Conservation (phyloP, 148 eudicot species). For the Silene conica region DNA sequence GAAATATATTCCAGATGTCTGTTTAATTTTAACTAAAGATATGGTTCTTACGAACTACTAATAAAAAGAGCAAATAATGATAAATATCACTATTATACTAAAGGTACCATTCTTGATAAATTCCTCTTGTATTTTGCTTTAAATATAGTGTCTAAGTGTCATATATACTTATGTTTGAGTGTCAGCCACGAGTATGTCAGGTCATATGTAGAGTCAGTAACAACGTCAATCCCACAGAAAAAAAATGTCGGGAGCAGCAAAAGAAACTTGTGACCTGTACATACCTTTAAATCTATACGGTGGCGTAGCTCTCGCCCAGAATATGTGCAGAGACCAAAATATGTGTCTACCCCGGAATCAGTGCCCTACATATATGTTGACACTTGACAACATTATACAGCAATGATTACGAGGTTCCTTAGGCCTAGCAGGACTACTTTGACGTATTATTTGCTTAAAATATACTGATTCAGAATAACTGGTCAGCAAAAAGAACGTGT, state of each 20-base stretch:
- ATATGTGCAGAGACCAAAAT: constrained; percentile 92
- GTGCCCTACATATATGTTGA: constrained; percentile 50
- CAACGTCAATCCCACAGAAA: not conserved
- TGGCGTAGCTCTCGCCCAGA: constrained; percentile 90
- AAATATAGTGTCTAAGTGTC: not conserved
- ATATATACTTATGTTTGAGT: not conserved
- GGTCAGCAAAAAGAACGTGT: constrained; percentile 15
- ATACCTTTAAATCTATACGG: constrained; percentile 92
- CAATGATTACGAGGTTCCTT: constrained; percentile 69
- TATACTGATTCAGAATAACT: constrained; percentile 97
- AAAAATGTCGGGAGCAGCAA: not conserved
- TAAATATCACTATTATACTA: not conserved
- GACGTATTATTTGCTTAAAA: constrained; percentile 98
- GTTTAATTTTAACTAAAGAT: not conserved
- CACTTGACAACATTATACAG: not conserved
- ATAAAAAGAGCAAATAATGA: not conserved
- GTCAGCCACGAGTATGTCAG: not conserved
- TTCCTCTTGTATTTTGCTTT: not conserved
- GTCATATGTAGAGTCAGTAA: not conserved
- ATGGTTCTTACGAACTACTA: not conserved
- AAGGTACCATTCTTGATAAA: not conserved
- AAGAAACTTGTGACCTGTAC: not conserved
- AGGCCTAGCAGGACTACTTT: constrained; percentile 87
- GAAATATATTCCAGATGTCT: not conserved
- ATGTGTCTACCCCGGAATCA: constrained; percentile 86